Evolutionary conservation across 169 alveolate genomes (phyloP).

Genomic region (Babesia divergens): DNA sequence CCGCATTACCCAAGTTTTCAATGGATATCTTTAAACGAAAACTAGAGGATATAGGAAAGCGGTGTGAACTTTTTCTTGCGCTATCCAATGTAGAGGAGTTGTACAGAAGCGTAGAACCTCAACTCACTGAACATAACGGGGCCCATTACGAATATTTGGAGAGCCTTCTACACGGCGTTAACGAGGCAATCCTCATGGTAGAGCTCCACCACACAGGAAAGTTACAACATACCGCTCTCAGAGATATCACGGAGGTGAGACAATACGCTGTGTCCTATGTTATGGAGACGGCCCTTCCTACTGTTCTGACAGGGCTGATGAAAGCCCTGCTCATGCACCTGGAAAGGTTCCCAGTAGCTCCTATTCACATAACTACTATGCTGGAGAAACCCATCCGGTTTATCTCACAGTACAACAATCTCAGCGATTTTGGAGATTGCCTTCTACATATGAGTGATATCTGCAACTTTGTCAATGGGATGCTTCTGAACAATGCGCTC

Average conservation of each 20-base stretch:
- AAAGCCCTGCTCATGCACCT: neutral
- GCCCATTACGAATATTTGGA: neutral
- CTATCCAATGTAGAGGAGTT: conserved; percentile 17
- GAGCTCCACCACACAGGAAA: neutral
- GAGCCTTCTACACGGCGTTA: conserved; percentile 5
- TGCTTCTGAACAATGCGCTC: conserved; percentile 12
- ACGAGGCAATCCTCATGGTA: conserved; percentile 28
- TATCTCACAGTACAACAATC: conserved; percentile 14
- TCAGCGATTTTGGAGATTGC: conserved; percentile 29
- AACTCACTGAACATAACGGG: neutral
- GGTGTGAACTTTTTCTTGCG: conserved; percentile 12
- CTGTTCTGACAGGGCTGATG: neutral
- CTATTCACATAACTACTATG: conserved; percentile 9
- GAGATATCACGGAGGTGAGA: neutral
- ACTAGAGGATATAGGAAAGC: conserved; percentile 16
- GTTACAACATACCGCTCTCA: neutral
- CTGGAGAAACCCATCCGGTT: conserved; percentile 36
- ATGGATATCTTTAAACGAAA: neutral
- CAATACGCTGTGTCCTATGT: conserved; percentile 39
- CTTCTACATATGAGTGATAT: conserved; percentile 1
- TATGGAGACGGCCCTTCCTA: conserved; percentile 20
- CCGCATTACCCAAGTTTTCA: conserved; percentile 4
- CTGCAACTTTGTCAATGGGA: conserved; percentile 11
- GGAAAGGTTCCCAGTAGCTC: conserved; percentile 39
- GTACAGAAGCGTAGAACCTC: conserved; percentile 7